These are phyloP conservation scores for Schizosaccharomyces cryophilus DNA, from an alignment of 805 yeast species.

Conservation along the genomic window DNA sequence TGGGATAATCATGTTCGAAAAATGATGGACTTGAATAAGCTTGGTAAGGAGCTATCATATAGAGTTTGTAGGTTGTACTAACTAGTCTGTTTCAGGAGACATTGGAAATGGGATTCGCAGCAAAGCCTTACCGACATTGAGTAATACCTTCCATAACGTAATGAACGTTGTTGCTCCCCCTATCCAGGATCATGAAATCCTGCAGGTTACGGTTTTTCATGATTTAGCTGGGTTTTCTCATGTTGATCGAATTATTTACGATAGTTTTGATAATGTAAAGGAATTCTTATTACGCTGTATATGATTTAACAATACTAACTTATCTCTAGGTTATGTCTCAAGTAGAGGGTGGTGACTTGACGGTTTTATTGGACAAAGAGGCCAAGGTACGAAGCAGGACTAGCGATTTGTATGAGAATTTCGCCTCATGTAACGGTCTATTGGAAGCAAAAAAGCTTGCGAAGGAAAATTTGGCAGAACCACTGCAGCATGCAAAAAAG, in stretches of 20 bases:
- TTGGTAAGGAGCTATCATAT: neutral
- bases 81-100: slow-evolving; percentile 7
- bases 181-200: slow-evolving; percentile 20
- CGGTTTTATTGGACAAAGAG: slow-evolving; percentile 18
- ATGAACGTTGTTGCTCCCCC: slow-evolving; percentile 22
- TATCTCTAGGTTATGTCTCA: slow-evolving; percentile 27
- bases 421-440: slow-evolving; percentile 50
- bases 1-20: slow-evolving; percentile 10
- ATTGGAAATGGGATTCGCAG: slow-evolving; percentile 6
- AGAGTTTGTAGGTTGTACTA: slow-evolving; percentile 5
- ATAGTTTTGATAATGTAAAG: slow-evolving; percentile 21
- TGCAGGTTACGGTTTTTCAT: slow-evolving; percentile 20
- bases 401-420: slow-evolving; percentile 18
- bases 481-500: slow-evolving; percentile 15
- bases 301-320: neutral
- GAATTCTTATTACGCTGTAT: neutral
- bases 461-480: slow-evolving; percentile 60
- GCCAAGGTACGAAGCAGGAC: slow-evolving; percentile 8
- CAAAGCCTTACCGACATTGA: slow-evolving; percentile 2
- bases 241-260: slow-evolving; percentile 25
- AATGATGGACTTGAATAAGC: slow-evolving; percentile 5
- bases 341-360: slow-evolving; percentile 43
- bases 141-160: slow-evolving; percentile 16
- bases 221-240: slow-evolving; percentile 22
- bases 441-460: slow-evolving; percentile 76